phyloP scores from a whole-genome alignment of 2,329 filamentous ascomycete species.

The Stachybotrys echinatus region DNA sequence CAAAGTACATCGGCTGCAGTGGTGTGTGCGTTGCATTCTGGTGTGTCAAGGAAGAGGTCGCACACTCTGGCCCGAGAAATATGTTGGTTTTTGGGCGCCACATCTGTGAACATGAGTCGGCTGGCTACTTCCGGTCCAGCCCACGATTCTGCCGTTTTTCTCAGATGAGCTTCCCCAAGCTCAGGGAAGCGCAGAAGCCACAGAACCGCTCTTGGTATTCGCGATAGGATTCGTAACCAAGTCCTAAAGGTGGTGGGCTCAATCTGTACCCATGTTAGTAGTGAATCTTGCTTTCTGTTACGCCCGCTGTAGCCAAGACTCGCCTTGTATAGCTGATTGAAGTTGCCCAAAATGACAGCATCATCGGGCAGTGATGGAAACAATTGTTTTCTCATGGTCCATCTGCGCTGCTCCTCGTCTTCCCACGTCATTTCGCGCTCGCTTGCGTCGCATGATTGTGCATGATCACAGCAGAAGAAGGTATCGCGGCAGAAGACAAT shows the following conservation, averaged over 20 bases:
- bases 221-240: slow-evolving; percentile 86
- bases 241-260: slow-evolving; percentile 94
- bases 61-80: slow-evolving; percentile 88
- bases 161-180: slow-evolving; percentile 79
- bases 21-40: slow-evolving; percentile 97
- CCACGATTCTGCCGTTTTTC: slow-evolving; percentile 76
- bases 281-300: slow-evolving; percentile 3
- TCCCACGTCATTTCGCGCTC: slow-evolving; percentile 71
- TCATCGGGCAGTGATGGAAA: slow-evolving; percentile 82
- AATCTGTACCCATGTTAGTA: slow-evolving; percentile 56
- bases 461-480: slow-evolving; percentile 97
- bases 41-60: slow-evolving; percentile 93
- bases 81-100: slow-evolving; percentile 90
- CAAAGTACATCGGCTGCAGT: slow-evolving; percentile 95
- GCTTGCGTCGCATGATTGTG: slow-evolving; percentile 74
- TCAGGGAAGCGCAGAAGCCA: slow-evolving; percentile 98
- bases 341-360: slow-evolving; percentile 89
- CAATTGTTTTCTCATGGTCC: slow-evolving; percentile 88
- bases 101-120: slow-evolving; percentile 91
- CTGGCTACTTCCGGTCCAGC: slow-evolving; percentile 78
- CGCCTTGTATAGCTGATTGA: slow-evolving; percentile 98
- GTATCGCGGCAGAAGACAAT: slow-evolving; percentile 92
- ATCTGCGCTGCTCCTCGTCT: slow-evolving; percentile 74
- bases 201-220: slow-evolving; percentile 79
- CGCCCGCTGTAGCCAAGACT: neutral